These are phyloP conservation scores for Primulina huaijiensis DNA, from an alignment of 257 asterid species.

Conservation along the genomic window DNA sequence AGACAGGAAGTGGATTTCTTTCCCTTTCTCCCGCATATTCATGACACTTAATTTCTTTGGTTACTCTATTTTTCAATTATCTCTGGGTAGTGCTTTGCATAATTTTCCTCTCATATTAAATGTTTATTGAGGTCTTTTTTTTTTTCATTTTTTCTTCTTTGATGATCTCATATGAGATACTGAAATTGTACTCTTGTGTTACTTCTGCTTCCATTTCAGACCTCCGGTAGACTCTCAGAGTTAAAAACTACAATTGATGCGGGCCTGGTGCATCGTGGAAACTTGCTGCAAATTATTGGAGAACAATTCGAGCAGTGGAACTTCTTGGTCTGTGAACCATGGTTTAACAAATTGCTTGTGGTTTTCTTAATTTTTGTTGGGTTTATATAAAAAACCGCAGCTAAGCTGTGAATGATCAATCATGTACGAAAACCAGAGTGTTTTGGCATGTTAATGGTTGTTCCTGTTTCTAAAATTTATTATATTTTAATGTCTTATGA, in stretches of 20 bases:
- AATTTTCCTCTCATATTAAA: too few species aligned
- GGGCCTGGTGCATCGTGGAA: constrained; percentile 82
- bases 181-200: background rate
- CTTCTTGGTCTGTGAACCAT: constrained; percentile 56
- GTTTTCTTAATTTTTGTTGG: constrained; percentile 9
- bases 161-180: background rate
- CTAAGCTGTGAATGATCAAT: background rate
- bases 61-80: background rate
- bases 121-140: background rate
- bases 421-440: constrained; percentile 7
- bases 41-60: background rate
- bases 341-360: constrained; percentile 4
- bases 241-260: constrained; percentile 91
- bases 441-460: constrained; percentile 14
- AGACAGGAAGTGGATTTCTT: background rate
- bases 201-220: constrained; percentile 45
- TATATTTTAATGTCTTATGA: background rate
- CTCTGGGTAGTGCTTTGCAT: background rate
- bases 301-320: constrained; percentile 86
- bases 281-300: constrained; percentile 72
- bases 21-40: background rate
- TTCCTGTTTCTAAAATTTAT: background rate
- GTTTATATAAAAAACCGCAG: background rate
- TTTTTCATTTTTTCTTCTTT: background rate
- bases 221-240: constrained; percentile 80